Conservation (phyloP, 345 rosid species). For the Turnera subulata region DNA sequence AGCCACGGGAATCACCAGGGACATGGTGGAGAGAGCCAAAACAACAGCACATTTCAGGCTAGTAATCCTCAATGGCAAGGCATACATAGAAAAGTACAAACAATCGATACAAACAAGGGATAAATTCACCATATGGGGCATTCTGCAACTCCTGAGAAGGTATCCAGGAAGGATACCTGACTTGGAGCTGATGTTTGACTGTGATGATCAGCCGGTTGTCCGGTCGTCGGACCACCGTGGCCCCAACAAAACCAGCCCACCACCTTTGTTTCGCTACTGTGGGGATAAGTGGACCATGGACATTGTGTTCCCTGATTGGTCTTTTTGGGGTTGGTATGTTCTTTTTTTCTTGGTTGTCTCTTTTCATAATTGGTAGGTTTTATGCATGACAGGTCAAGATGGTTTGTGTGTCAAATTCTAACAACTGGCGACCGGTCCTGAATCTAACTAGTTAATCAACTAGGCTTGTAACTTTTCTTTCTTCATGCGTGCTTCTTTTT, state of each 20-base stretch:
- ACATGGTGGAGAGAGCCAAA: slow-evolving; percentile 45
- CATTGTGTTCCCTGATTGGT: slow-evolving; percentile 31
- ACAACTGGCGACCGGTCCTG: no score
- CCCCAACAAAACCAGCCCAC: slow-evolving; percentile 14
- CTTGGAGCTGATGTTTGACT: slow-evolving; percentile 30
- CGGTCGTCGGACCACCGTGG: slow-evolving; percentile 3
- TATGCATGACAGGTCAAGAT: no score
- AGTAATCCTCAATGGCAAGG: slow-evolving; percentile 52
- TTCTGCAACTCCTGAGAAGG: slow-evolving; percentile 25
- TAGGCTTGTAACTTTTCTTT: no score
- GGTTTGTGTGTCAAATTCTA: no score
- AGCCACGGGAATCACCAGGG: slow-evolving; percentile 52
- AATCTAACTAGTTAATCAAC: no score
- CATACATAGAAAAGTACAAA: slow-evolving; percentile 50
- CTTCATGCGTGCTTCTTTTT: no score
- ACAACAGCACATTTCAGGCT: slow-evolving; percentile 58
- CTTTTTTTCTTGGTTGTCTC: no score
- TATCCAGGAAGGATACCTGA: slow-evolving; percentile 30
- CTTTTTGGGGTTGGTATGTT: slow-evolving; percentile 31
- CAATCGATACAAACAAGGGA: slow-evolving; percentile 49
- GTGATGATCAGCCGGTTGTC: slow-evolving; percentile 30
- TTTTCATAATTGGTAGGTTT: no score
- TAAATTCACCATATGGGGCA: slow-evolving; percentile 37
- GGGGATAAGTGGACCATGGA: slow-evolving; percentile 18
- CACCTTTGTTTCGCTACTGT: slow-evolving; percentile 31